Conservation (phyloP, 176 grass and related monocot species). For the Musa itinerans region DNA sequence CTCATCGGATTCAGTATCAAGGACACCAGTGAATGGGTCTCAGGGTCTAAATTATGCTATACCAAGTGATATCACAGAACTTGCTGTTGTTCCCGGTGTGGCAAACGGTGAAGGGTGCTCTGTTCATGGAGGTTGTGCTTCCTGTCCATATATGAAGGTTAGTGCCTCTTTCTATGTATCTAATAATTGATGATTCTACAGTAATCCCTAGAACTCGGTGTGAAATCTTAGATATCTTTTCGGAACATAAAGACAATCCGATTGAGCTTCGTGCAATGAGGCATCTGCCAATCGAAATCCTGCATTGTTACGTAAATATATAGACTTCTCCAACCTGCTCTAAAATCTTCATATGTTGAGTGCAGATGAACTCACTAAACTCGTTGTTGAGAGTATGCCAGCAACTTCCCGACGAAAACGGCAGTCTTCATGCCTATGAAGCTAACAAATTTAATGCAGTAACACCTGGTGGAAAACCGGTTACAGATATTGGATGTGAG, state of each 20-base stretch:
- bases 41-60: conserved; percentile 25
- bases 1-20: too few relatives aligned
- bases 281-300: too few relatives aligned
- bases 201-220: too few relatives aligned
- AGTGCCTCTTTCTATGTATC: background rate
- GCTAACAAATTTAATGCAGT: conserved; percentile 59
- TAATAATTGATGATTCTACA: background rate
- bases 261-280: too few relatives aligned
- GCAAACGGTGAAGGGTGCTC: conserved; percentile 77
- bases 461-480: conserved; percentile 71
- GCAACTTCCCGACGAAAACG: conserved; percentile 59
- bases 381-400: conserved; percentile 67
- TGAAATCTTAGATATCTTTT: too few relatives aligned
- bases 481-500: conserved; percentile 82
- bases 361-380: conserved; percentile 78
- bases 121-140: conserved; percentile 85
- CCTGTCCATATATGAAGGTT: conserved; percentile 97
- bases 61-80: conserved; percentile 35
- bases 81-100: conserved; percentile 70
- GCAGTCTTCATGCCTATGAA: conserved; percentile 42
- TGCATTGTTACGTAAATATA: too few relatives aligned
- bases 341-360: background rate
- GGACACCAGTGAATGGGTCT: conserved; percentile 30
- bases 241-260: too few relatives aligned
- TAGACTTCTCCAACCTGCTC: too few relatives aligned